Conservation (phyloP, 2,329 filamentous ascomycete genomes). For the Paraphaeosphaeria minitans region DNA sequence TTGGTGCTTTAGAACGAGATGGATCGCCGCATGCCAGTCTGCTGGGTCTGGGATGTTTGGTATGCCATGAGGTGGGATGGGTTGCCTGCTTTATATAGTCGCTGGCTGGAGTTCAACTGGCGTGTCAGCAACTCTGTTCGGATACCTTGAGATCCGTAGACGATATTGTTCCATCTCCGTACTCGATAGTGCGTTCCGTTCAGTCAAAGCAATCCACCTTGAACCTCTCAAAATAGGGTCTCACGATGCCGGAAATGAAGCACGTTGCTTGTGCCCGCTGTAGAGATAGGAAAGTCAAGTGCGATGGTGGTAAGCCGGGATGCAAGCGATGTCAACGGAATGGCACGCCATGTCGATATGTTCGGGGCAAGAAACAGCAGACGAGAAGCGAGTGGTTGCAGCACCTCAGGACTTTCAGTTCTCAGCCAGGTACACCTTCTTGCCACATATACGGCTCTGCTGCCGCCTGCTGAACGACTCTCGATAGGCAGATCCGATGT, state of each 20-base stretch:
- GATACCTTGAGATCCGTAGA: neutral
- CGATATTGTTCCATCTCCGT: neutral
- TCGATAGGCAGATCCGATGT: neutral
- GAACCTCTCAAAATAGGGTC: neutral
- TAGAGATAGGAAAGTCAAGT: conserved; percentile 26
- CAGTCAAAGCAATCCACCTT: neutral
- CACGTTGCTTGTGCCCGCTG: conserved; percentile 25
- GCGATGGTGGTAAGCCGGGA: conserved; percentile 21
- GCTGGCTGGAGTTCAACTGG: neutral
- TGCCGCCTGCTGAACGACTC: neutral
- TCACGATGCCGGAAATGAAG: conserved; percentile 10
- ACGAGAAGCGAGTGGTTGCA: conserved; percentile 22
- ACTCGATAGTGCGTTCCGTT: neutral
- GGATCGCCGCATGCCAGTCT: conserved; percentile 1
- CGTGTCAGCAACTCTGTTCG: neutral
- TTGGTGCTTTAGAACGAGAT: conserved; percentile 2
- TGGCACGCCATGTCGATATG: conserved; percentile 18
- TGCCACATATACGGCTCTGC: neutral
- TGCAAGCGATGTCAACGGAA: conserved; percentile 18
- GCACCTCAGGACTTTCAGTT: conserved; percentile 23
- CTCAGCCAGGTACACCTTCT: conserved; percentile 17
- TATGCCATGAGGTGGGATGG: conserved; percentile 4
- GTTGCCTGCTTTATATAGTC: conserved; percentile 4
- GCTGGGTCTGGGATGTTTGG: conserved; percentile 8
- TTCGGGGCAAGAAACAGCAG: conserved; percentile 20